A percentile compares a stretch with the other conserved stretches of the same genome.
Evolutionary conservation across 768 basidiomycete genomes (phyloP).

Genomic region (Collybia sp.): DNA sequence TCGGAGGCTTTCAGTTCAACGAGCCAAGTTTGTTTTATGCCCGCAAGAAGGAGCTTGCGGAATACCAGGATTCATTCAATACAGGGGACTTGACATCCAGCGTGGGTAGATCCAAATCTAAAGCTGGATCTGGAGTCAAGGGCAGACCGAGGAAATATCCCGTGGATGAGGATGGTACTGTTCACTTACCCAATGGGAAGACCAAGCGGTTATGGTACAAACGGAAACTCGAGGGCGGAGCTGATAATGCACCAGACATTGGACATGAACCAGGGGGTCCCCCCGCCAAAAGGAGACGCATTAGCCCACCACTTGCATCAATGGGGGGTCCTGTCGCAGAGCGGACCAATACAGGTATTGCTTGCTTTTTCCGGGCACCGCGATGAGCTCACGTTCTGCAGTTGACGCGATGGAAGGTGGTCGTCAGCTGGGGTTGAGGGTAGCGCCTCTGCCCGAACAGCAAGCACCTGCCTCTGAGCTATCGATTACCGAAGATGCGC

Average conservation of each 20-base stretch:
- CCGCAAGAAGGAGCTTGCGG: constrained; percentile 31
- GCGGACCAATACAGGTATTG: no score
- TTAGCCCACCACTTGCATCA: background rate
- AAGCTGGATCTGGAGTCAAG: constrained; percentile 33
- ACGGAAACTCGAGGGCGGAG: constrained; percentile 7
- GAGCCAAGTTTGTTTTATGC: constrained; percentile 53
- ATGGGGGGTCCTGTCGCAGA: constrained; percentile 1
- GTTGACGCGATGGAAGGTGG: no score
- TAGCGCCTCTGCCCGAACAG: no score
- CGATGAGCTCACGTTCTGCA: no score
- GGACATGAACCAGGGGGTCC: constrained; percentile 8
- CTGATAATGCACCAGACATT: constrained; percentile 1
- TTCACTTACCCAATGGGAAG: background rate
- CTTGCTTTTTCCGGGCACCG: no score
- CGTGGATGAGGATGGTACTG: constrained; percentile 8
- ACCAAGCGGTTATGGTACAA: constrained; percentile 16
- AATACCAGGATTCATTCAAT: constrained; percentile 36
- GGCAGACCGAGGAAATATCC: constrained; percentile 49
- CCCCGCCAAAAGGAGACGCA: constrained; percentile 20
- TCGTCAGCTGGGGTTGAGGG: no score
- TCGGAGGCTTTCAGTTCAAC: constrained; percentile 50
- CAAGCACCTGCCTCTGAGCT: no score
- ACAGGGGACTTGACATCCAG: no score
- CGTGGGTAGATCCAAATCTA: constrained; percentile 34
- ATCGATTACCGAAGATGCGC: no score